These are phyloP conservation scores for Coemansia sp. DNA, from an alignment of 192 early-diverging fungal genomes.

Conservation along the genomic window DNA sequence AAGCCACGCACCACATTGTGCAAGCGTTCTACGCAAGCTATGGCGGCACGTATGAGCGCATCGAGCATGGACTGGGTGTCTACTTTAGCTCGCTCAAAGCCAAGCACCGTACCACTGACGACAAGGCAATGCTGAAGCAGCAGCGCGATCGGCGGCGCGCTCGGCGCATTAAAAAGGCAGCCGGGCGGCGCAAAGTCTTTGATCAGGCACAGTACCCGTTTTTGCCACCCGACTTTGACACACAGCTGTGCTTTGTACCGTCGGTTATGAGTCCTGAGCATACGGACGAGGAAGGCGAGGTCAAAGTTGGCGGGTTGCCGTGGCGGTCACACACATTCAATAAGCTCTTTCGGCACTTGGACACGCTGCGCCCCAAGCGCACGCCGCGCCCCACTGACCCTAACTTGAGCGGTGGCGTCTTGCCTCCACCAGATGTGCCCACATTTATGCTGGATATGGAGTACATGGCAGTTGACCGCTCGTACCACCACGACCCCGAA, in stretches of 20 bases:
- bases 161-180: conserved; percentile 45
- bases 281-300: conserved; percentile 51
- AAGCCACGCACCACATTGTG: conserved; percentile 42
- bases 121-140: conserved; percentile 54
- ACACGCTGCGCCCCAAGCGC: conserved; percentile 50
- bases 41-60: conserved; percentile 40
- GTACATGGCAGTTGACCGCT: conserved; percentile 27
- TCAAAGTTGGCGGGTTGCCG: conserved; percentile 44
- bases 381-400: conserved; percentile 41
- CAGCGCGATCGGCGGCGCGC: conserved; percentile 51
- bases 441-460: conserved; percentile 36
- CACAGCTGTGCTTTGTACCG: conserved; percentile 36
- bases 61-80: conserved; percentile 52
- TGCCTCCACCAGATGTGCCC: conserved; percentile 39
- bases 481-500: conserved; percentile 23
- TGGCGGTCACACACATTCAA: conserved; percentile 40
- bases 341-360: conserved; percentile 40
- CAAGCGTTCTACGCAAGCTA: conserved; percentile 31
- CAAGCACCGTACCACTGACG: conserved; percentile 49
- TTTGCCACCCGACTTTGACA: conserved; percentile 33
- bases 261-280: conserved; percentile 51
- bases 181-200: conserved; percentile 45
- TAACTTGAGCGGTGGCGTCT: conserved; percentile 15
- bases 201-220: conserved; percentile 45
- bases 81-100: conserved; percentile 55